A percentile compares a stretch with the other conserved stretches of the same genome.
phyloP scores from a whole-genome alignment of 345 rosid species.

The Pugionium dolabratum region DNA sequence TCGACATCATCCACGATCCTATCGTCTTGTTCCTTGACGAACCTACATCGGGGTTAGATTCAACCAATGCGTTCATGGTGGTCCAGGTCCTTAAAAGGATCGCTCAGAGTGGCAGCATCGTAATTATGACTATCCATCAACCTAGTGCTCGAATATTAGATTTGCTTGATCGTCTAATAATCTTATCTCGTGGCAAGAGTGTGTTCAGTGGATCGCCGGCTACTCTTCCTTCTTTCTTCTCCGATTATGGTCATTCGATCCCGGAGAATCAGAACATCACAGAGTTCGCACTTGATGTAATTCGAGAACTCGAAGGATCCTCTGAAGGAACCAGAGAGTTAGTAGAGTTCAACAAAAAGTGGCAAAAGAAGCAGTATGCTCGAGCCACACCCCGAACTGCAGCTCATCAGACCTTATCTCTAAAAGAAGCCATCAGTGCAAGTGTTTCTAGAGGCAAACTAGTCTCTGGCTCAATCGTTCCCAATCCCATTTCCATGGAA shows the following conservation, averaged over 20 bases:
- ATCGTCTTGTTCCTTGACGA: constrained; percentile 84
- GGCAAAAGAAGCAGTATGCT: constrained; percentile 44
- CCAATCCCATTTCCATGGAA: constrained; percentile 30
- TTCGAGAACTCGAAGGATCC: constrained; percentile 52
- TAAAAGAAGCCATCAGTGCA: constrained; percentile 37
- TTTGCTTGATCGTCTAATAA: constrained; percentile 57
- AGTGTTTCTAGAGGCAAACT: constrained; percentile 43
- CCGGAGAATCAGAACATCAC: constrained; percentile 75
- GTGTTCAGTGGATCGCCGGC: constrained; percentile 63
- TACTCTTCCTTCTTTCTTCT: constrained; percentile 51
- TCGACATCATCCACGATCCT: constrained; percentile 84
- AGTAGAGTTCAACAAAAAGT: constrained; percentile 61
- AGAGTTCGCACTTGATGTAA: constrained; percentile 76
- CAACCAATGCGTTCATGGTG: constrained; percentile 91
- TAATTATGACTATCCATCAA: constrained; percentile 87
- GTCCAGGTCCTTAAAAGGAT: constrained; percentile 83
- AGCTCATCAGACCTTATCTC: constrained; percentile 19
- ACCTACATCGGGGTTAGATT: constrained; percentile 92
- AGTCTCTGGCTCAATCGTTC: constrained; percentile 41
- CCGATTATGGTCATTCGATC: constrained; percentile 64
- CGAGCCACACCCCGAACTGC: constrained; percentile 20
- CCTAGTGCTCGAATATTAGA: constrained; percentile 70
- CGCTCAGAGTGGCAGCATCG: constrained; percentile 85
- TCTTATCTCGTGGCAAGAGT: constrained; percentile 58
- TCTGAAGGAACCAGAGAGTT: constrained; percentile 52